These are phyloP conservation scores for Monilinia fructicola DNA, from an alignment of 2,329 filamentous ascomycete genomes.

Conservation along the genomic window DNA sequence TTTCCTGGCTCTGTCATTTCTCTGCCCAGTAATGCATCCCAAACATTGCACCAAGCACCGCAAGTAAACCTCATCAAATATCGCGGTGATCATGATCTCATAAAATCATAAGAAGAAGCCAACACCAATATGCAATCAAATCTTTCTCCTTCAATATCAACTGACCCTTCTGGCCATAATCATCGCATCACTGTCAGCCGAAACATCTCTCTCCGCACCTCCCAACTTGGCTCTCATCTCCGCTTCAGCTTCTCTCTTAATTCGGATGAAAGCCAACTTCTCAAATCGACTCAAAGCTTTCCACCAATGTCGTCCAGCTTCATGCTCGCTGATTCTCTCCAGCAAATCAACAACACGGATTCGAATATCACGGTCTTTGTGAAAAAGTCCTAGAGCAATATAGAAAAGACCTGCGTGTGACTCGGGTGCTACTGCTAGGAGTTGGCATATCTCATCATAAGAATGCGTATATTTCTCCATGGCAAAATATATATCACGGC, in stretches of 20 bases:
- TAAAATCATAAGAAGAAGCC: conserved; percentile 53
- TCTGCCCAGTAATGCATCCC: conserved; percentile 11
- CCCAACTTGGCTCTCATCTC: conserved; percentile 45
- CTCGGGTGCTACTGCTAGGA: conserved; percentile 80
- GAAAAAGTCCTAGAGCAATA: conserved; percentile 84
- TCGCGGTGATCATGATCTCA: conserved; percentile 14
- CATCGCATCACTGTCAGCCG: conserved; percentile 32
- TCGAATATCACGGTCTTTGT: conserved; percentile 79
- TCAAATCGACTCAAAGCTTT: conserved; percentile 80
- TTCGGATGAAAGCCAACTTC: conserved; percentile 79
- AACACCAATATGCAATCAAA: conserved; percentile 89
- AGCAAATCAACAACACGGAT: conserved; percentile 75
- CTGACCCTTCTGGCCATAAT: conserved; percentile 51
- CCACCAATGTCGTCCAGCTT: conserved; percentile 94
- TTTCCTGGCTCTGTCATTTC: conserved; percentile 7
- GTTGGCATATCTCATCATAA: conserved; percentile 82
- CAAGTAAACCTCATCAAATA: neutral
- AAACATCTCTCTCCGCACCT: conserved; percentile 26
- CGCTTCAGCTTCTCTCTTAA: conserved; percentile 64
- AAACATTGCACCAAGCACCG: conserved; percentile 18
- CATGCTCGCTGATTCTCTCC: conserved; percentile 79
- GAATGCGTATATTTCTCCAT: conserved; percentile 72
- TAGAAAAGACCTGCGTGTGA: conserved; percentile 89
- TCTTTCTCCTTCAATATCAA: conserved; percentile 63
- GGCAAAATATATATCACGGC: conserved; percentile 81